A percentile compares a stretch with the other conserved stretches of the same genome.
Conservation (phyloP, 1,284 basidiomycete species). For the Pholiota adiposa region DNA sequence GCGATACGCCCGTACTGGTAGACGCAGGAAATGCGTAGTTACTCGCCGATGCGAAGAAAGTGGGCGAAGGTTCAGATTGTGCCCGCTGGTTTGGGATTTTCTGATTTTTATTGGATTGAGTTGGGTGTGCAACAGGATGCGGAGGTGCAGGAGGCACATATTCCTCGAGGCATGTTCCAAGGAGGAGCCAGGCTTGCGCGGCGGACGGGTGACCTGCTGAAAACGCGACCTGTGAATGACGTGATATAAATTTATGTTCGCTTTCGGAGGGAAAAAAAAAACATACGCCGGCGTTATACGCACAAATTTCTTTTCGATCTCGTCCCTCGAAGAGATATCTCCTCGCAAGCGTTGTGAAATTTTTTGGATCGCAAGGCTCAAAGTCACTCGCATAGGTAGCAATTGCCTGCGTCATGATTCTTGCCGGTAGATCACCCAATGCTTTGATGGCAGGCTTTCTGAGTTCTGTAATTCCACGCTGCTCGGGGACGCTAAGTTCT, state of each 20-base stretch:
- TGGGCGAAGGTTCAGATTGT: conserved; percentile 19
- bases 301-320: conserved; percentile 55
- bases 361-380: conserved; percentile 45
- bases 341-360: conserved; percentile 67
- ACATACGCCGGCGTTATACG: conserved; percentile 57
- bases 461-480: conserved; percentile 11
- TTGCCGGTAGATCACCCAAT: conserved; percentile 50
- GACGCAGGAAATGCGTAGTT: conserved; percentile 24
- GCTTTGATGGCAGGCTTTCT: conserved; percentile 48
- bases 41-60: conserved; percentile 12
- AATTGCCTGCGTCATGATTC: conserved; percentile 55
- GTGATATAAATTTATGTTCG: conserved; percentile 3
- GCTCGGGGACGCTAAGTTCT: conserved; percentile 5
- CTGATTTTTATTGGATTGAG: conserved; percentile 20
- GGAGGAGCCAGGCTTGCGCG: conserved; percentile 69
- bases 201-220: conserved; percentile 63
- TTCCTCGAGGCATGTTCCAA: conserved; percentile 62
- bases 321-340: conserved; percentile 67
- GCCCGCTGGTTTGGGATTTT: conserved; percentile 15
- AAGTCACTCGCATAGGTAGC: conserved; percentile 50
- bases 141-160: conserved; percentile 41
- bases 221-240: conserved; percentile 55
- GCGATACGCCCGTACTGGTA: conserved; percentile 14
- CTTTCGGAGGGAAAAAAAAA: background rate
- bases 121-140: conserved; percentile 21